Evolutionary conservation across 2,329 filamentous ascomycete genomes (phyloP), one percentile per base, ranked within the genome.

Genomic region (Alternaria sp.): DNA sequence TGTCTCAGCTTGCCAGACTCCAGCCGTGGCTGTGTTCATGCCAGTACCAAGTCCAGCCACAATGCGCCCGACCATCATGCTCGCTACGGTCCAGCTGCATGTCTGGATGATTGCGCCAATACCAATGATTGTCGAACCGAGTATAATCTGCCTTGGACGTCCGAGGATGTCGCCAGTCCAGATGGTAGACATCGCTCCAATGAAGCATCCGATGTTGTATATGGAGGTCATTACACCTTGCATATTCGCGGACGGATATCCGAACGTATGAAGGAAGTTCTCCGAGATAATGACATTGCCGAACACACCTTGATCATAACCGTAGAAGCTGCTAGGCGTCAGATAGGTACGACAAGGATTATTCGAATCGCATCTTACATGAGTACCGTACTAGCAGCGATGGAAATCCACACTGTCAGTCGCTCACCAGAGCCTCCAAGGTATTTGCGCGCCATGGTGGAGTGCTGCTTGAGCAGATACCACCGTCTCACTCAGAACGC

Each of bases 131-230:
- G 75, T 73, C 10, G 77, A 85, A 14, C 88, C 88, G 7, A 88
- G 81, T 59, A 90, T 83, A 51, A 88, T 87, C 12, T 83, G 83
- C 40, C 85, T 79, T 67, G 82, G 81, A n/a, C 87, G 81, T 7
- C 87, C 87, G 36, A 89, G 82, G 2, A 82, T 79, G 62, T 90
- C 88, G 27, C 88, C 88, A 12, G 85, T 78, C 74, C 80, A 82
- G 16, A 78, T 70, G 4, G 74, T 75, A 12, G 77, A 68, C 62
- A 82, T 76, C 0, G 81, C 81, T 2, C 80, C 80, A 32, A 80
- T 69, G 56, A 84, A 82, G 59, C 81, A 83, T 4, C 81, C 84
- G 22, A 82, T 74, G 51, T 73, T 82, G 57, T 77, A 78, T 49
- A 80, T 78, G 6, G 74, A 78, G 1, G 81, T 80, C 58, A 80